These are phyloP conservation scores for Colletotrichum horii DNA, from an alignment of 2,329 filamentous ascomycete species.

Conservation along the genomic window DNA sequence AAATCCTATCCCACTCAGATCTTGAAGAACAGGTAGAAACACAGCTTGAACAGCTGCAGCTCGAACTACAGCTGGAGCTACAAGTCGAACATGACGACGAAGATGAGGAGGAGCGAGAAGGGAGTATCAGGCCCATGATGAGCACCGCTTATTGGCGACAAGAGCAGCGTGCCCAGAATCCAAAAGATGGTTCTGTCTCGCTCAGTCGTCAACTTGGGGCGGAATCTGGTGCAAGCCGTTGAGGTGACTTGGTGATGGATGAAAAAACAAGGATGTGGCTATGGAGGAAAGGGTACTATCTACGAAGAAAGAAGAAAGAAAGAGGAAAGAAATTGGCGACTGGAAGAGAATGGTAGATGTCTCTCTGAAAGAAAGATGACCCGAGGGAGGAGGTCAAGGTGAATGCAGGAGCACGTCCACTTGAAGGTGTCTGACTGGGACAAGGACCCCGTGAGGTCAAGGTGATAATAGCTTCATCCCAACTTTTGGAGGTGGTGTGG, in stretches of 20 bases:
- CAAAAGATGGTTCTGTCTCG: background rate
- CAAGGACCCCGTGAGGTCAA: slow-evolving; percentile 14
- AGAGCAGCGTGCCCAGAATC: background rate
- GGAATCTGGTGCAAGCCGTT: background rate
- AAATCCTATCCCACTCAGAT: background rate
- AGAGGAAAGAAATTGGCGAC: background rate
- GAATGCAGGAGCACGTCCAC: slow-evolving; percentile 8
- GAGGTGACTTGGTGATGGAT: background rate
- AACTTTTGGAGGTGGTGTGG: slow-evolving; percentile 15
- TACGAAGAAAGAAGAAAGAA: background rate
- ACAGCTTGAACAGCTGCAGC: background rate
- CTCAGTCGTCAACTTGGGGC: background rate
- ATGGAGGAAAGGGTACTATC: background rate
- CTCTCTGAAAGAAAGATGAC: background rate
- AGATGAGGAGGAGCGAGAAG: background rate
- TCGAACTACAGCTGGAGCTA: background rate
- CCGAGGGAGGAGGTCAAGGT: slow-evolving; percentile 1
- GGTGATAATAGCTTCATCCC: slow-evolving; percentile 21
- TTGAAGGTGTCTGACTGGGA: slow-evolving; percentile 13
- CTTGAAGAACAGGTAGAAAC: background rate
- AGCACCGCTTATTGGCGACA: background rate
- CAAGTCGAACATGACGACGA: background rate
- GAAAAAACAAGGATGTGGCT: background rate
- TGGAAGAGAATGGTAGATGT: background rate
- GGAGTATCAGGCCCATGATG: background rate